Evolutionary conservation across 108 stramenopile species (phyloP), one percentile per base, ranked within the genome.

Genomic region (Ochromonas danica): DNA sequence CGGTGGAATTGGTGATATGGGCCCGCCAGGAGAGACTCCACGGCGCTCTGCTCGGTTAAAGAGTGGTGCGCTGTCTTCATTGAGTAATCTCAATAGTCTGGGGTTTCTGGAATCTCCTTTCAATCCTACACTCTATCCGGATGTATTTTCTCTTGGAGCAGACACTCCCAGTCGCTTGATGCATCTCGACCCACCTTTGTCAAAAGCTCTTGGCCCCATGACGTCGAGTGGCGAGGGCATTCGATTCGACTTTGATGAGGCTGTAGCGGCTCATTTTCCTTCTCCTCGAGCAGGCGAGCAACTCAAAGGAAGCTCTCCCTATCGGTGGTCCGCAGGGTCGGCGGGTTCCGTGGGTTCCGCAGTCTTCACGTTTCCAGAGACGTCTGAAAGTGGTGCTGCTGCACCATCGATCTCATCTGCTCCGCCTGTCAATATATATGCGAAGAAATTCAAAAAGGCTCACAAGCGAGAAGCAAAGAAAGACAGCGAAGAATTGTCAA

Each of bases 231-330:
- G 14, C 14, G 72, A 75, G n/a, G 6, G 14, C 3, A 10, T 75
- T 10, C 36, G 72, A 33, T 75, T 75, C 51, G 72, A 75, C 40
- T 75, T 75, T 25, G 72, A 75, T 60, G 72, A 75, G n/a, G n/a
- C n/a, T n/a, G 51, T 75, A 6, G 72, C 51, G 25, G 31, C 14
- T 17, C 72, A 75, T 60, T 75, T 75, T 42, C 72, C 72, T 6
- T 75, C 72, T 10, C 72, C 72, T 27, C 72, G 72, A 33, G 72
- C 72, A 27, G 72, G 72, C 25, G 63, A 67, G 25, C 17, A 67
- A 3, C 33, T 67, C 14, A 57, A 57, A 57, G 63, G 63, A 35
- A 35, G 33, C 25, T 67, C 63, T 28, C 63, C 63, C 6, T 67
- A 10, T 25, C 17, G 63, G 10, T 67, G 63, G 63, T 14, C 14